Evolutionary conservation across 2,329 filamentous ascomycete genomes (phyloP).

Genomic region (Alternaria atra): DNA sequence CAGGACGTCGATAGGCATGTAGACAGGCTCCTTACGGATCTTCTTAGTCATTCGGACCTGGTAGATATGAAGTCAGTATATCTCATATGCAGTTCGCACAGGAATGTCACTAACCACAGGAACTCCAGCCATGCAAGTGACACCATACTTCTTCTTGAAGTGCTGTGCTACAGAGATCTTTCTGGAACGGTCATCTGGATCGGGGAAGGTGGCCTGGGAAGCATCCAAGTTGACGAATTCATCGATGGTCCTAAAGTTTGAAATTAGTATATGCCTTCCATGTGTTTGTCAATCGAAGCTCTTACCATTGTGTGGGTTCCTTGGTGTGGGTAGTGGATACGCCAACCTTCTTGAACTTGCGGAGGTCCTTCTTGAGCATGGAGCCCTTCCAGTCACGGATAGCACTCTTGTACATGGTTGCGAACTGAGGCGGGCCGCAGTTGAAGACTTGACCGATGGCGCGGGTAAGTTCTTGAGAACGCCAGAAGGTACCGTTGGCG

Average conservation of each 20-base stretch:
- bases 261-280: neutral
- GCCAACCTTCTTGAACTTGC: constrained; percentile 53
- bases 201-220: constrained; percentile 56
- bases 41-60: constrained; percentile 61
- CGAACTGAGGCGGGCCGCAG: constrained; percentile 32
- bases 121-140: constrained; percentile 59
- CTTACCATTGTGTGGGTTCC: constrained; percentile 53
- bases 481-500: constrained; percentile 91
- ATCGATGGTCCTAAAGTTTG: constrained; percentile 54
- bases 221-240: constrained; percentile 57
- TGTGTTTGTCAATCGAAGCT: neutral
- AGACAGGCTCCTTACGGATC: constrained; percentile 50
- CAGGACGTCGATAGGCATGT: constrained; percentile 67
- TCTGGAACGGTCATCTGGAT: constrained; percentile 70
- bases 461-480: constrained; percentile 46
- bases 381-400: constrained; percentile 39
- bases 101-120: constrained; percentile 58
- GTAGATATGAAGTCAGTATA: neutral
- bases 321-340: constrained; percentile 53
- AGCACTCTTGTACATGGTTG: constrained; percentile 27
- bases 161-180: constrained; percentile 65
- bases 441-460: constrained; percentile 47
- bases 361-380: constrained; percentile 48
- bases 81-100: too few relatives aligned
- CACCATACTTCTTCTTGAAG: constrained; percentile 62